phyloP scores from a whole-genome alignment of 2,329 filamentous ascomycete species.

The Paracamarosporium sp. region DNA sequence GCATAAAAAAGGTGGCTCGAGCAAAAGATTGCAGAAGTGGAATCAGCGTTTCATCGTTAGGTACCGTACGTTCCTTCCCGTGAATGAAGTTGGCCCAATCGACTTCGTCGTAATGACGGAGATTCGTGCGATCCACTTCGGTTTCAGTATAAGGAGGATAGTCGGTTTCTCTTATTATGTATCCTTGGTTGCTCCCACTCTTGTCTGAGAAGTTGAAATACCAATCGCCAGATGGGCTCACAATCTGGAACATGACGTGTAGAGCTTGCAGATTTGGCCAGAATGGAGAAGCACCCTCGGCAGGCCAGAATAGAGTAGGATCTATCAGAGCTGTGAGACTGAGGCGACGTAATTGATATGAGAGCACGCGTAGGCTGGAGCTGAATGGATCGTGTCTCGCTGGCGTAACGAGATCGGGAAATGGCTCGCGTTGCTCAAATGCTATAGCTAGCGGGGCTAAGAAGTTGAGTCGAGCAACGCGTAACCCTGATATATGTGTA shows the following conservation, averaged over 20 bases:
- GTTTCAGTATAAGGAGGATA: neutral
- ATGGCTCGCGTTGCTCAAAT: constrained; percentile 1
- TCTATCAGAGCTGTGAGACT: neutral
- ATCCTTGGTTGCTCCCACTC: neutral
- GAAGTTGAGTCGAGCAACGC: neutral
- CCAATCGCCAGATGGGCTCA: constrained; percentile 4
- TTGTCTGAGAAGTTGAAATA: constrained; percentile 1
- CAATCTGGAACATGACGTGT: constrained; percentile 5
- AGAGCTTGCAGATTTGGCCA: constrained; percentile 7
- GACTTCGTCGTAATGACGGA: neutral
- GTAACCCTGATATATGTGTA: neutral
- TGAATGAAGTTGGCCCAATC: neutral
- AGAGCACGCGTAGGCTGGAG: constrained; percentile 1
- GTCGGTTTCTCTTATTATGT: neutral
- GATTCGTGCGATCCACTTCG: neutral
- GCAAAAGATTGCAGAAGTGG: constrained; percentile 4
- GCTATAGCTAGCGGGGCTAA: constrained; percentile 25
- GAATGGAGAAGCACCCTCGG: neutral
- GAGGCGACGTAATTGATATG: constrained; percentile 1
- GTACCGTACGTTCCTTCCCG: neutral
- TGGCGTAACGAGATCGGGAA: constrained; percentile 1
- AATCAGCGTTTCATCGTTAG: constrained; percentile 1
- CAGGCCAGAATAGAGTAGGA: constrained; percentile 7
- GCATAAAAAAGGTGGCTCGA: neutral
- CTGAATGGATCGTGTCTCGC: constrained; percentile 3